These are phyloP conservation scores for Arachnopeziza araneosa DNA, from an alignment of 2,329 filamentous ascomycete genomes.

Conservation along the genomic window DNA sequence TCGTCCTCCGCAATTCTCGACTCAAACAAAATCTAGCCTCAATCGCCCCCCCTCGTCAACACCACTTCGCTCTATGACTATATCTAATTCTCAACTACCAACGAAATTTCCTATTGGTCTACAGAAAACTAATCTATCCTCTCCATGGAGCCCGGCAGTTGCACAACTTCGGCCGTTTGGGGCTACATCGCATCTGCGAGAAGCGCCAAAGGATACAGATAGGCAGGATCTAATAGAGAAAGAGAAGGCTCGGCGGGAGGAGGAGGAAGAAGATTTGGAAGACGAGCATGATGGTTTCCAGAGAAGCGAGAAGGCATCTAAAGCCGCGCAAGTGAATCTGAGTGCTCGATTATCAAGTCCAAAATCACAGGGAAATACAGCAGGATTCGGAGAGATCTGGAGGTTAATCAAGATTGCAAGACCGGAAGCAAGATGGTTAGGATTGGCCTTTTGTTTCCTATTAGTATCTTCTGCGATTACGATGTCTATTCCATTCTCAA, in stretches of 20 bases:
- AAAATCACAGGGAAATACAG: constrained; percentile 44
- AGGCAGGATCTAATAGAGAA: constrained; percentile 32
- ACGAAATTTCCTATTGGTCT: neutral
- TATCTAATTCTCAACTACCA: neutral
- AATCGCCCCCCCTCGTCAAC: constrained; percentile 1
- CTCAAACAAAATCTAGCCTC: constrained; percentile 16
- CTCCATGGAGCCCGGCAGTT: constrained; percentile 25
- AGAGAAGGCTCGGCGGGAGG: constrained; percentile 34
- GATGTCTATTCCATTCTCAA: constrained; percentile 94
- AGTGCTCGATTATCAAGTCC: constrained; percentile 84
- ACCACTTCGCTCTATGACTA: neutral
- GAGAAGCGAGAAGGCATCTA: constrained; percentile 75
- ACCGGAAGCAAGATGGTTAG: constrained; percentile 75
- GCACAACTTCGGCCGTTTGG: constrained; percentile 27
- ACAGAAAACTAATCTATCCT: neutral
- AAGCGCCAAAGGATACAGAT: constrained; percentile 20
- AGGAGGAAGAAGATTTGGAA: constrained; percentile 37
- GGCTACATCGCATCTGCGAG: constrained; percentile 19
- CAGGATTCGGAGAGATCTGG: constrained; percentile 72
- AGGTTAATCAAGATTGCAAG: constrained; percentile 83
- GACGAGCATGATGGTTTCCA: constrained; percentile 57
- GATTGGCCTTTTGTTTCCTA: constrained; percentile 75
- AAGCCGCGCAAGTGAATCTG: constrained; percentile 85
- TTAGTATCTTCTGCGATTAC: constrained; percentile 87
- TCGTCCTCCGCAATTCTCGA: constrained; percentile 2